These are phyloP conservation scores for Pseudogymnoascus pannorum DNA, from an alignment of 2,329 filamentous ascomycete species.

Conservation along the genomic window DNA sequence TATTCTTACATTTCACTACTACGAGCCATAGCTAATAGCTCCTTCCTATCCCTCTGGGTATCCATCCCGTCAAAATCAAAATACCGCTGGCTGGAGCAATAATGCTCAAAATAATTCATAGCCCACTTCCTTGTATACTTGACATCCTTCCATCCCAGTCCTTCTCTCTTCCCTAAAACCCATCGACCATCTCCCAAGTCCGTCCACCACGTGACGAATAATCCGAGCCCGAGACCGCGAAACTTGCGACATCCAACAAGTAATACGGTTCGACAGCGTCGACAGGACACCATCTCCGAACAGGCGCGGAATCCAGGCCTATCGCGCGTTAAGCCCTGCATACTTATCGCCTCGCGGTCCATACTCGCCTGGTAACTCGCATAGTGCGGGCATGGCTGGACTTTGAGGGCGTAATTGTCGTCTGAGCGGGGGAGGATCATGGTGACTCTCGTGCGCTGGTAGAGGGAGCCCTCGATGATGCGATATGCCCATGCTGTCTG, in stretches of 20 bases:
- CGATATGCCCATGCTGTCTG: neutral
- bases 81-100: neutral
- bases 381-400: neutral
- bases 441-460: neutral
- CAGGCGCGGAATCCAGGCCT: neutral
- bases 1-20: neutral
- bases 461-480: neutral
- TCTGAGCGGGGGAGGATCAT: neutral
- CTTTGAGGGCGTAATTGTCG: neutral
- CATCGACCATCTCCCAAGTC: neutral
- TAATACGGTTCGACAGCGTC: neutral
- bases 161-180: neutral
- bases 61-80: neutral
- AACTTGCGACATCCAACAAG: neutral
- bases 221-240: neutral
- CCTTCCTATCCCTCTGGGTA: neutral
- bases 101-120: neutral
- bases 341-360: neutral
- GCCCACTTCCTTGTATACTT: neutral
- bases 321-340: neutral
- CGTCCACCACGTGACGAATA: neutral
- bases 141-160: neutral
- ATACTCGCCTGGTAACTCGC: neutral
- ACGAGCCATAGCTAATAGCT: neutral
- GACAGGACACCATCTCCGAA: neutral